Conservation (phyloP, 2,329 filamentous ascomycete genomes). For the Aspergillus melleus region DNA sequence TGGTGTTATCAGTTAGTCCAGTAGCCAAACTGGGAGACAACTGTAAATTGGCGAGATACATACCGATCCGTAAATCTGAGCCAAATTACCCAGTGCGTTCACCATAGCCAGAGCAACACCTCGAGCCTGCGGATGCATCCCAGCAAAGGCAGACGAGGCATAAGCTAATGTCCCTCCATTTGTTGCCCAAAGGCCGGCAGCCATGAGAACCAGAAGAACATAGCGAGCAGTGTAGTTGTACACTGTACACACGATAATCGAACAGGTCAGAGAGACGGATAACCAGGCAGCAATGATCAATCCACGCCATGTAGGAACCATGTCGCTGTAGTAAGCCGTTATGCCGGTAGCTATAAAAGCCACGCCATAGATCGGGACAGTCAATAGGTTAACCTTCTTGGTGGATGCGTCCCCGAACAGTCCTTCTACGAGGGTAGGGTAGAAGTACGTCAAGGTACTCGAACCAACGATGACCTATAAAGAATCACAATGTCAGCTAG, state of each 20-base stretch:
- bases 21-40: neutral
- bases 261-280: slow-evolving; percentile 37
- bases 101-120: slow-evolving; percentile 55
- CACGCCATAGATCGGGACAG: slow-evolving; percentile 54
- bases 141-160: slow-evolving; percentile 53
- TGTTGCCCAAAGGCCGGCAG: slow-evolving; percentile 54
- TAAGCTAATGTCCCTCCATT: slow-evolving; percentile 56
- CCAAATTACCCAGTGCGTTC: slow-evolving; percentile 56
- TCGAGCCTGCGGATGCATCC: slow-evolving; percentile 52
- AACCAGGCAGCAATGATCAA: slow-evolving; percentile 54
- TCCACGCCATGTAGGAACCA: slow-evolving; percentile 47
- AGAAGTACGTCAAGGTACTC: slow-evolving; percentile 32
- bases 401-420: slow-evolving; percentile 29
- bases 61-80: slow-evolving; percentile 55
- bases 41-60: neutral
- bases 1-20: neutral
- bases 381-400: slow-evolving; percentile 23
- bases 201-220: slow-evolving; percentile 57
- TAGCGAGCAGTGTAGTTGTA: slow-evolving; percentile 57
- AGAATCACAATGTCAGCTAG: neutral
- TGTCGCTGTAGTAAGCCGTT: slow-evolving; percentile 49
- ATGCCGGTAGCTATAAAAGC: slow-evolving; percentile 45
- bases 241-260: slow-evolving; percentile 43
- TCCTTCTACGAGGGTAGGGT: slow-evolving; percentile 29
- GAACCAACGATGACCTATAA: slow-evolving; percentile 36